Base-by-base conservation (phyloP, 805 yeast genomes). In the Hagleromyces aurorensis region DNA sequence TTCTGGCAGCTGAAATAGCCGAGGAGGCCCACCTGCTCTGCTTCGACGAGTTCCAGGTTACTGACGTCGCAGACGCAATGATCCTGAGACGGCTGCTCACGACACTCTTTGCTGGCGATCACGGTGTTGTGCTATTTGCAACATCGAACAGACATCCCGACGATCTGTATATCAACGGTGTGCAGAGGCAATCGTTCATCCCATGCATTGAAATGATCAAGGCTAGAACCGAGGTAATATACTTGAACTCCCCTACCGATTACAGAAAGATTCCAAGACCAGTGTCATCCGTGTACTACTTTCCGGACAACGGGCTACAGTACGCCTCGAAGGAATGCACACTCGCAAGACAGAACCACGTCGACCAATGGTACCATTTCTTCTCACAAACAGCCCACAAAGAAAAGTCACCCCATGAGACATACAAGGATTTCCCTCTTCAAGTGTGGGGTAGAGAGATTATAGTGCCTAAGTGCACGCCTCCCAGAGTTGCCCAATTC, bases 41-140 rank as follows among this genome's bases (percentile, higher is more conserved):
- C 56, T 84, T 91, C 53, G 98, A 91, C 59, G 98, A 91, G 60
- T 89, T 91, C 52, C 97, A 91, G 59, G 98, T 91, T 23, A 85
- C 95, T 1, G 98, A 91, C 55, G 96, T 91, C 17, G 98, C 97
- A 0, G 98, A 91, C 57, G 98, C 98, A 2, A 91, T 91, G 97
- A 66, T 91, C 19, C 65, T 91, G 23, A 72, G 98, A 40, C 66
- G 96, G 29, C 61, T 87, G 21, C 50, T 84, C 22, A 71, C 74
- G 46, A 57, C 74, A 21, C 65, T 83, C n/a, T 59, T 87, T 33
- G 70, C 79, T 25, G 72, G 77, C 1, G 72, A 78, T 30, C 79
- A 80, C 48, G 97, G 97, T 1, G 77, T 87, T 13, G 76, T 87
- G 2, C 60, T 91, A 7, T 87, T 91, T 63, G 87, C 95, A 16